Percentiles rank a stretch among this genome's conserved stretches.
These are phyloP conservation scores for Barnettozyma botsteinii DNA, from an alignment of 805 yeast genomes.

Conservation along the genomic window DNA sequence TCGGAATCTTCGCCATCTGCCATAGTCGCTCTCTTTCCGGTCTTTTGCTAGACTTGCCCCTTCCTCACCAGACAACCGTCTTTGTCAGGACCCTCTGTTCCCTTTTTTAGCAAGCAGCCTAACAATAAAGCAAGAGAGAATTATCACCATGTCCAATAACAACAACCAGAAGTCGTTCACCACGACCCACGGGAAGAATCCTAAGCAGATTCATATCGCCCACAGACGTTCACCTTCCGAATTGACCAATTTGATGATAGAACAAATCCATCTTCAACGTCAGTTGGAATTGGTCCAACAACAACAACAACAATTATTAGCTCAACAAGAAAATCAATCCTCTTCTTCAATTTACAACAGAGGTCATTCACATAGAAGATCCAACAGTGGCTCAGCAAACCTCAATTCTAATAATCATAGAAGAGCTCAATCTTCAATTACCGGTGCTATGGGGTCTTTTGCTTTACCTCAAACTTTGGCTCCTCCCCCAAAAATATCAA, in stretches of 20 bases:
- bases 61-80: no score
- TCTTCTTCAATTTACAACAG: conserved; percentile 25
- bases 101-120: no score
- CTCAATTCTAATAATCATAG: conserved; percentile 32
- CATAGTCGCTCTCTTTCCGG: no score
- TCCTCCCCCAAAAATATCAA: conserved; percentile 24
- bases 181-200: conserved; percentile 37
- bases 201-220: conserved; percentile 81
- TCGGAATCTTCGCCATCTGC: no score
- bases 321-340: conserved; percentile 44
- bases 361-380: conserved; percentile 11
- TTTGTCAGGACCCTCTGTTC: no score
- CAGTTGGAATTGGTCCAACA: conserved; percentile 89
- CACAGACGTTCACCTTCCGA: conserved; percentile 96
- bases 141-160: conserved; percentile 7
- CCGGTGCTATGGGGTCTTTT: conserved; percentile 32
- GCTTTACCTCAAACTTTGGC: conserved; percentile 15
- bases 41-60: no score
- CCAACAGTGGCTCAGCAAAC: conserved; percentile 1
- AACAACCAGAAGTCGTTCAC: conserved; percentile 25
- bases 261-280: conserved; percentile 80
- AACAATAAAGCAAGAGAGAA: no score
- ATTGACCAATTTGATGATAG: conserved; percentile 86
- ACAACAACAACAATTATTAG: conserved; percentile 81
- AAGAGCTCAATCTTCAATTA: conserved; percentile 38